These are phyloP conservation scores for Leptographium flavum DNA, from an alignment of 2,329 filamentous ascomycete genomes.

Conservation along the genomic window DNA sequence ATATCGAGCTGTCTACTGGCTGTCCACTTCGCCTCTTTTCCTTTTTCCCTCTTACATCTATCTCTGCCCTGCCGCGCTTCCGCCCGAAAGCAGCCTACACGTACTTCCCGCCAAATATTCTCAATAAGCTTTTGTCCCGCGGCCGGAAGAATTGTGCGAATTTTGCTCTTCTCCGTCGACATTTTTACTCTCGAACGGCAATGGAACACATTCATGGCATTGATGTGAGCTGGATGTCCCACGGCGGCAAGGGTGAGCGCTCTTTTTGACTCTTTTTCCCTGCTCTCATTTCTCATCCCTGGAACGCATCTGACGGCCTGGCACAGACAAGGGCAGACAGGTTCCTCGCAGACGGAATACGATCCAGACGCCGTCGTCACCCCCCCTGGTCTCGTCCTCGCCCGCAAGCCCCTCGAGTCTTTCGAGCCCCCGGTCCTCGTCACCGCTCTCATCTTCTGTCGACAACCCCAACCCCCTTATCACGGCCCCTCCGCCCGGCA, in stretches of 20 bases:
- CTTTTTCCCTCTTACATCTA: background rate
- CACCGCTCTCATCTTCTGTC: conserved; percentile 1
- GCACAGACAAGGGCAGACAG: conserved; percentile 16
- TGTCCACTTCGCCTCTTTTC: background rate
- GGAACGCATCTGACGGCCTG: background rate
- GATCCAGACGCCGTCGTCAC: conserved; percentile 11
- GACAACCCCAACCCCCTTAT: background rate
- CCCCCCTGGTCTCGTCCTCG: conserved; percentile 4
- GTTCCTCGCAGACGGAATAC: conserved; percentile 15
- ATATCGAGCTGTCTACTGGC: background rate
- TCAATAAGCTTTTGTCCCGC: too few relatives aligned
- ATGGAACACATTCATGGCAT: conserved; percentile 76
- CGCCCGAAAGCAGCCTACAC: background rate
- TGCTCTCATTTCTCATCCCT: background rate
- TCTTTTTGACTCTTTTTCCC: conserved; percentile 15
- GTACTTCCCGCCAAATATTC: too few relatives aligned
- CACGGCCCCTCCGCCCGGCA: background rate
- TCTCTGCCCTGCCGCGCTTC: background rate
- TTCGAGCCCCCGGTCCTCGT: background rate
- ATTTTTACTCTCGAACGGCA: background rate
- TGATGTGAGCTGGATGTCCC: conserved; percentile 80
- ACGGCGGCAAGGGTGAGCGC: conserved; percentile 67
- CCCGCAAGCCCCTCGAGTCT: background rate
- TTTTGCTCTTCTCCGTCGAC: too few relatives aligned
- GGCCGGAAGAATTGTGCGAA: too few relatives aligned